Evolutionary conservation across 2,329 filamentous ascomycete genomes (phyloP), one percentile per base, ranked within the genome.

Genomic region (Cercospora janseana): DNA sequence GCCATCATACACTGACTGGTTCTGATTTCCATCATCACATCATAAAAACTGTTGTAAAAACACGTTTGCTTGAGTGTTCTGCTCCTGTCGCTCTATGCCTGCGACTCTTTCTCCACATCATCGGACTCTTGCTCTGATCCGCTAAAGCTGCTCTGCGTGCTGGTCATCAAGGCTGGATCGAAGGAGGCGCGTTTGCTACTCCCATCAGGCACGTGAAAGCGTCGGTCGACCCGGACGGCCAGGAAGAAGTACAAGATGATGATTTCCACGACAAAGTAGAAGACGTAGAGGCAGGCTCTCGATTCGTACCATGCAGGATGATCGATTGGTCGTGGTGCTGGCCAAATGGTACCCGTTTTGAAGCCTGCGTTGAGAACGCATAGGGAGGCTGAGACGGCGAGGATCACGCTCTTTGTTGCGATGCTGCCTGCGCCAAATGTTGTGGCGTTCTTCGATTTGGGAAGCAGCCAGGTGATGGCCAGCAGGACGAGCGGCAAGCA

Each of bases 301-400:
- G 56, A 55, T 27, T 66, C 46, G 20, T 62, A 68, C 65, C 63
- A 68, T 3, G 60, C 61, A 12, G 65, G 61, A 13, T 66, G 28
- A 2, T 40, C 50, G 2, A 42, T 38, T 3, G 64, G 59, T n/a
- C 60, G 40, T 3, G 60, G 52, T 7, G 55, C 5, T 23, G 52
- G 50, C 61, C 63, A 68, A 4, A 55, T 59, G 3, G 58, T 59
- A 3, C 60, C 66, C 9, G 52, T 44, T 15, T 60, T 58, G 59
- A 63, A 68, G 6, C 60, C 60, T 3, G 60, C 58, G 13, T 60
- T 52, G 6, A 60, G 43, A 0, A 55, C 42, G 28, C 53, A 55
- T 6, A 66, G 51, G 15, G 49, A 37, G 8, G 46, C 55, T 2
- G 61, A 49, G 1, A 52, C 29, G 2, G 50, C 21, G 7, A 67